phyloP scores from a whole-genome alignment of 1,284 basidiomycete species.

The Apiotrichum domesticum region DNA sequence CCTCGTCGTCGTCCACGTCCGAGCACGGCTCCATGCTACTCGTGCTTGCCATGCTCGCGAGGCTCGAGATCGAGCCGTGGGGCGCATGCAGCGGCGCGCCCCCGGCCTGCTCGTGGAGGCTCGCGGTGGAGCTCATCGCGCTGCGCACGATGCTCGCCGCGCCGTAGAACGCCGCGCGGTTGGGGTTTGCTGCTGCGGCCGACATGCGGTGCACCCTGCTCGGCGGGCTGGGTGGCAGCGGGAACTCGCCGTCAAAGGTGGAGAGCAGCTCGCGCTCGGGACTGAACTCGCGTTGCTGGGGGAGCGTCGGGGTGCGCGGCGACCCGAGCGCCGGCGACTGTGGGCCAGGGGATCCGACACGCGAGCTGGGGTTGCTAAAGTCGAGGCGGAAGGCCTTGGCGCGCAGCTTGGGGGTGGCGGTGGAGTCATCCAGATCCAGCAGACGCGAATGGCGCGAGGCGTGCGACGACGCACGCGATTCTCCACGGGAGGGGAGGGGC shows the following conservation, averaged over 20 bases:
- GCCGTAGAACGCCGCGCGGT: slow-evolving; percentile 37
- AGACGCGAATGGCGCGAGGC: too few relatives aligned
- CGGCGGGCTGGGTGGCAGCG: neutral
- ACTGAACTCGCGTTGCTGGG: too few relatives aligned
- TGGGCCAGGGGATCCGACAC: neutral
- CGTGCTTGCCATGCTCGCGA: slow-evolving; percentile 8
- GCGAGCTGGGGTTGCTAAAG: neutral
- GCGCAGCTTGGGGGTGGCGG: neutral
- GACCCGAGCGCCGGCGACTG: neutral
- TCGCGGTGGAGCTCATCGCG: neutral
- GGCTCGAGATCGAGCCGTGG: neutral
- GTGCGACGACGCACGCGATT: neutral
- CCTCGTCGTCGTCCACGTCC: slow-evolving; percentile 38
- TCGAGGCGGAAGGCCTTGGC: slow-evolving; percentile 22
- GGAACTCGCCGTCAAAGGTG: neutral
- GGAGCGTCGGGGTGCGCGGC: neutral
- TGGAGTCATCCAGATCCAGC: neutral
- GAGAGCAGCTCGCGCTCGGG: neutral
- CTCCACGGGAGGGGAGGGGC: neutral
- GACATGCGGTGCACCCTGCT: slow-evolving; percentile 15
- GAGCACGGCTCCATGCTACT: slow-evolving; percentile 6
- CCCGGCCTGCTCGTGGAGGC: neutral
- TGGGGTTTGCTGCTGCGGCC: slow-evolving; percentile 32
- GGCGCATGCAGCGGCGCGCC: neutral
- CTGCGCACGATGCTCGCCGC: slow-evolving; percentile 9